Conservation (phyloP, 2,329 filamentous ascomycete species). For the Lachnellula subtilissima region DNA sequence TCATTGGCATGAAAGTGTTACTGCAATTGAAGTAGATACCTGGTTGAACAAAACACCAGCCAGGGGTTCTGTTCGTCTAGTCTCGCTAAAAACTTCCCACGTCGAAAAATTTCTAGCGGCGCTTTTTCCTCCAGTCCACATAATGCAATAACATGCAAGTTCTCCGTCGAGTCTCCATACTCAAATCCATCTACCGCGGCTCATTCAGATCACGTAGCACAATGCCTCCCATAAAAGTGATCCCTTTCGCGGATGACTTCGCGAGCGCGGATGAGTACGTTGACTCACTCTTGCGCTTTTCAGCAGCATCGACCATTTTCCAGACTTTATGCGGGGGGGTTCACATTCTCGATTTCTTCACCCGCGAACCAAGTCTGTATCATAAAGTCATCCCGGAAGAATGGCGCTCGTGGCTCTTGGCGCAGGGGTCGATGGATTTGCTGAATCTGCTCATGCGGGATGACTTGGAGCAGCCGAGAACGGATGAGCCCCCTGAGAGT, state of each 20-base stretch:
- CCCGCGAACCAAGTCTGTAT: constrained; percentile 77
- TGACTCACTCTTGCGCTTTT: constrained; percentile 70
- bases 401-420: constrained; percentile 76
- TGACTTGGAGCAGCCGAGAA: constrained; percentile 48
- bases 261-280: constrained; percentile 70
- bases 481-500: constrained; percentile 34
- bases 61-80: background rate
- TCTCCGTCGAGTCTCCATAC: background rate
- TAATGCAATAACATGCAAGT: constrained; percentile 2
- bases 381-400: constrained; percentile 67
- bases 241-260: constrained; percentile 44
- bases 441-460: constrained; percentile 78
- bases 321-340: constrained; percentile 93
- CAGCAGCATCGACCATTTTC: constrained; percentile 68
- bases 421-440: constrained; percentile 67
- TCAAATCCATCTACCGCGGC: background rate
- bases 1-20: background rate
- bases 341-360: constrained; percentile 95
- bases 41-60: background rate
- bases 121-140: background rate
- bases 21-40: background rate
- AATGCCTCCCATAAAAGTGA: constrained; percentile 26
- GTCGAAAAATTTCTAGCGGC: constrained; percentile 1
- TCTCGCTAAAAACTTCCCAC: background rate
- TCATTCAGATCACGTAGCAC: background rate